Base-by-base conservation (phyloP, 2,329 filamentous ascomycete species). In the Phialophora tarda region DNA sequence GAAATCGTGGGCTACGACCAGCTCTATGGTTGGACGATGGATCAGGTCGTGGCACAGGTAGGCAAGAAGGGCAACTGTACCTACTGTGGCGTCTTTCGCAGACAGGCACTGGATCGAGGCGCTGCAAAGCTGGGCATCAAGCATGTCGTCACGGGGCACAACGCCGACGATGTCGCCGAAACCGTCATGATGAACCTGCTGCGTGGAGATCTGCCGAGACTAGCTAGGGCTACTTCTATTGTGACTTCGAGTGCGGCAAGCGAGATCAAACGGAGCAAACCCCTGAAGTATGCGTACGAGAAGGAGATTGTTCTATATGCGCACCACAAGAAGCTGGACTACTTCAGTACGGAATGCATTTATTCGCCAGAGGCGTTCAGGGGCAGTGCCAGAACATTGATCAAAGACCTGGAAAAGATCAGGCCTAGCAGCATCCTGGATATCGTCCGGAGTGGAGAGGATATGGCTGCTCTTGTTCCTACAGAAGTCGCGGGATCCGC, bases 1-100 rank as follows among this genome's bases (percentile, higher is more conserved):
- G 91, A 92, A 73, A 96, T 99, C 63, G 88, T 99, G 58, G 93
- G 94, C 58, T 99, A 99, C 74, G 90, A 89, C 62, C 91, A 97
- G 74, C 83, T 99, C 10, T 99, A 99, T 77, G 95, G 94, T 8
- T 99, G 95, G 95, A 97, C 93, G 0, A 99, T 99, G 95, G 95
- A 99, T 75, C 92, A 98, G 75, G 95, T 99, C 10, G 96, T 99
- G 3, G 91, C 93, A 74, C 92, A 94, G 56, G 91, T 99, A 59
- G 95, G 95, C 14, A 98, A 97, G 82, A 98, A 97, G 78, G 93
- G 94, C 32, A 99, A 99, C 79, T 99, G 95, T 84, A 99, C 96
- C 32, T 99, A 99, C 75, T 99, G 95, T 75, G 95, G 95, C 14
- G 95, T 99, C 21, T 99, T 99, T 76, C 85, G 95, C 62, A 86